Conservation (phyloP, 2,329 filamentous ascomycete species). For the Cladobotryum mycophilum region DNA sequence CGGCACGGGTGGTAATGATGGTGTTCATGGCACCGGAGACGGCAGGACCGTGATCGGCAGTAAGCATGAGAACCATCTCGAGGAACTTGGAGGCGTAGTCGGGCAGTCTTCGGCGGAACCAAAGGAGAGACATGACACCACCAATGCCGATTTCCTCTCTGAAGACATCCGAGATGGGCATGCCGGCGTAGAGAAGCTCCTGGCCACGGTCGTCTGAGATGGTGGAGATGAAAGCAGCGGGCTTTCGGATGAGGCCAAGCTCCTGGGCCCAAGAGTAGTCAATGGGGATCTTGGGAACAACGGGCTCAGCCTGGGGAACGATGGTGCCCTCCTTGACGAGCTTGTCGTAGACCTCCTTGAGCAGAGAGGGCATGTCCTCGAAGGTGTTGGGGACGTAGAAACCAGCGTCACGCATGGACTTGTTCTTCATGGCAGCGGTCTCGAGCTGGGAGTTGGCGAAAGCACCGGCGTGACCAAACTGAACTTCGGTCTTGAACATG, state of each 20-base stretch:
- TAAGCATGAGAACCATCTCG: conserved; percentile 99
- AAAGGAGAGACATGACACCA: conserved; percentile 98
- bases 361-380: conserved; percentile 78
- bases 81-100: conserved; percentile 97
- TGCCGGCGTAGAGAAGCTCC: conserved; percentile 95
- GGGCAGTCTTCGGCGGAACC: conserved; percentile 97
- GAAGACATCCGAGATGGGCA: conserved; percentile 99
- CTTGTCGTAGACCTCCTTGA: conserved; percentile 80
- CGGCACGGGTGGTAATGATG: conserved; percentile 98
- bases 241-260: conserved; percentile 98
- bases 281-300: conserved; percentile 97
- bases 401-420: conserved; percentile 90
- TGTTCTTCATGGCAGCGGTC: conserved; percentile 94
- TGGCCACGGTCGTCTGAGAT: conserved; percentile 99
- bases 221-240: conserved; percentile 98
- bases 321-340: conserved; percentile 81
- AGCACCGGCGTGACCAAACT: conserved; percentile 97
- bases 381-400: conserved; percentile 95
- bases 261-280: conserved; percentile 99
- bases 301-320: conserved; percentile 78
- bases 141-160: conserved; percentile 97
- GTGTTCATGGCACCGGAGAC: conserved; percentile 99
- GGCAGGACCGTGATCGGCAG: conserved; percentile 96
- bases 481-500: conserved; percentile 99
- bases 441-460: conserved; percentile 99